Base-by-base conservation (phyloP, 1,139 yeast genomes). In the Groenewaldozyma sp. region DNA sequence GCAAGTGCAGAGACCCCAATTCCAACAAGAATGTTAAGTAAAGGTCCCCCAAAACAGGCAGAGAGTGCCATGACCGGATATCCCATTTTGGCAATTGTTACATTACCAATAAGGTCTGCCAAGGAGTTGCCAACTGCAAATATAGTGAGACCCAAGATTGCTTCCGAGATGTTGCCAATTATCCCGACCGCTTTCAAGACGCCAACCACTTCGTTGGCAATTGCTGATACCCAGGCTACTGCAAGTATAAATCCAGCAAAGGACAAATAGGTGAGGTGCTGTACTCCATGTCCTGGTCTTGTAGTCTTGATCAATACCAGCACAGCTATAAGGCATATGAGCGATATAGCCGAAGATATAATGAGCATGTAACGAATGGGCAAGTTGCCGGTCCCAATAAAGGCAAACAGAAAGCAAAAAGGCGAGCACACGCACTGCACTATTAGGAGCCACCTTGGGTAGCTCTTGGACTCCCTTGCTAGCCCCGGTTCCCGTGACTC, bases 1-100 rank as follows among this genome's bases (percentile, higher is more conserved):
- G 80, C 49, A 29, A 83, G 52, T 0, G 91, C 84, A 48, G 82
- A 78, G 5, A 80, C 60, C 1, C 86, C 84, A 20, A 79, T 62
- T 1, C 87, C 87, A 3, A 78, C 58, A 4, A 79, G 56, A 29
- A 79, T 65, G 47, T 77, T 78, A 36, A 79, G 55, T 52, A 88
- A 63, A 0, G 97, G 97, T 1, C 96, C 93, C 1, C 96, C 97
- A 59, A 87, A 83, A 55, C 96, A 88, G 0, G 97, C 96, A 11
- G 94, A 82, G 31, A 91, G 68, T 0, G 97, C 96, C 91, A 88
- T 84, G 45, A 82, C 71, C 0, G 95, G 88, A 65, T 78, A 80
- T 0, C 96, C 96, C 76, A 84, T 76, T 46, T 67, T 69, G 0
- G 95, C 91, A 38, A 91, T 78, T 0, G 94, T 82, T 37, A 81